These are phyloP conservation scores for Capsicum baccatum DNA, from an alignment of 257 asterid genomes.

Conservation along the genomic window DNA sequence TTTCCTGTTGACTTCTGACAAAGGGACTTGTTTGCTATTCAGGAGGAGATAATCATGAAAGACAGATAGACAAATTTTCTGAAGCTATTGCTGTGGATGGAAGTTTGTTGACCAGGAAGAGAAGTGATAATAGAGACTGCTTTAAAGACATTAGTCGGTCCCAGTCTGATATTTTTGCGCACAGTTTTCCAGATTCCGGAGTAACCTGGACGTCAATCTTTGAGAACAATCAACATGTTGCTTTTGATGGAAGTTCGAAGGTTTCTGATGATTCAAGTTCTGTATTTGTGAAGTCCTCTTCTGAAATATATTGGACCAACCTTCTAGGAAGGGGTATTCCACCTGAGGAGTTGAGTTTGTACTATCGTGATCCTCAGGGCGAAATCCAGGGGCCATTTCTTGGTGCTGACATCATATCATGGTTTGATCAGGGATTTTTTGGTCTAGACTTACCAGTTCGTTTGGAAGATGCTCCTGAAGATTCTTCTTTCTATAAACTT, in stretches of 20 bases:
- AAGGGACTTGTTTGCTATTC: slow-evolving; percentile 27
- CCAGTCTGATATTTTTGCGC: slow-evolving; percentile 49
- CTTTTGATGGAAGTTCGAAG: slow-evolving; percentile 48
- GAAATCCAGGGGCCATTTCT: slow-evolving; percentile 98
- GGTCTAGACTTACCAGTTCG: slow-evolving; percentile 94
- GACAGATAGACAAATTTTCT: slow-evolving; percentile 39
- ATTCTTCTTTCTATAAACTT: slow-evolving; percentile 68
- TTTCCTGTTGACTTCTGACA: slow-evolving; percentile 33
- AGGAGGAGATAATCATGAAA: slow-evolving; percentile 48
- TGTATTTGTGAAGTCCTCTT: slow-evolving; percentile 41
- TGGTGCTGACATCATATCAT: slow-evolving; percentile 89
- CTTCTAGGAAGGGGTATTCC: slow-evolving; percentile 57
- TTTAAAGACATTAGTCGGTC: slow-evolving; percentile 38
- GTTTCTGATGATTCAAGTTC: slow-evolving; percentile 55
- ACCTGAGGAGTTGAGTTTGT: slow-evolving; percentile 88
- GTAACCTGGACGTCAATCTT: slow-evolving; percentile 40
- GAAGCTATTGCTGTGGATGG: slow-evolving; percentile 42
- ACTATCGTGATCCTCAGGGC: slow-evolving; percentile 94
- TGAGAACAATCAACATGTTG: slow-evolving; percentile 40
- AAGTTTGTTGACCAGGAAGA: slow-evolving; percentile 22
- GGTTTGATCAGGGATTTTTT: slow-evolving; percentile 98
- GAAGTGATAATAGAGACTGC: slow-evolving; percentile 38
- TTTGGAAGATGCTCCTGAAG: slow-evolving; percentile 85
- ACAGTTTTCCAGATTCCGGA: slow-evolving; percentile 45
- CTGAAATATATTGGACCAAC: slow-evolving; percentile 56